Evolutionary conservation across 2,329 filamentous ascomycete species (phyloP), one percentile per base, ranked within the genome.

Genomic region (Botrytis galanthina): DNA sequence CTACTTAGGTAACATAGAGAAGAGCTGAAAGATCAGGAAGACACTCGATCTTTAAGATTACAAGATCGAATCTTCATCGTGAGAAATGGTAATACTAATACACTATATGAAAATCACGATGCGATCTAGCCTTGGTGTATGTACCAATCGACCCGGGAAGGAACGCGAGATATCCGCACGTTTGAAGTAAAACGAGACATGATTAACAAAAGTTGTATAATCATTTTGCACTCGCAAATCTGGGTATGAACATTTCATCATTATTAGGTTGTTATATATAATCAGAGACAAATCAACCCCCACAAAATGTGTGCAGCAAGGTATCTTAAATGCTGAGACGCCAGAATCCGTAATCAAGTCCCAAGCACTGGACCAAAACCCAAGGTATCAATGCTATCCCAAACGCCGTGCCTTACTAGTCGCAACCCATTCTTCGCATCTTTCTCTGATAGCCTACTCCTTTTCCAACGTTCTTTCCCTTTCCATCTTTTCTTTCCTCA

Each of bases 401-500:
- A 64, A n/a, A 46, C n/a, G n/a, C 61, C 62, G 26, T 46, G 18
- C 2, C 18, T 32, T 35, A 8, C 46, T 39, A 35, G 37, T 12
- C 32, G 64, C 64, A 32, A 32, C 29, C 14, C 22, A 14, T 42
- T 70, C 68, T 61, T 18, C 37, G 3, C 6, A n/a, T n/a, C 26
- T 32, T 9, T 39, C 7, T 37, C 44, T 5, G 14, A 1, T 2
- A 26, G 5, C 6, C 29, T 39, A 42, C 59, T 69, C 14, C 44
- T 66, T 22, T 35, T 18, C 16, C 39, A 16, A 3, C 59, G 67
- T 20, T 71, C 48, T 22, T 64, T 69, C 44, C 42, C 54, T 51
- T 77, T 7, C 78, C 29, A 74, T 20, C n/a, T 79, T 76, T 62
- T 79, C 77, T 63, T 72, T 77, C 51, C 75, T 75, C 14, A 77